Base-by-base conservation (phyloP, 2,329 filamentous ascomycete genomes). In the Aspergillus tanneri region DNA sequence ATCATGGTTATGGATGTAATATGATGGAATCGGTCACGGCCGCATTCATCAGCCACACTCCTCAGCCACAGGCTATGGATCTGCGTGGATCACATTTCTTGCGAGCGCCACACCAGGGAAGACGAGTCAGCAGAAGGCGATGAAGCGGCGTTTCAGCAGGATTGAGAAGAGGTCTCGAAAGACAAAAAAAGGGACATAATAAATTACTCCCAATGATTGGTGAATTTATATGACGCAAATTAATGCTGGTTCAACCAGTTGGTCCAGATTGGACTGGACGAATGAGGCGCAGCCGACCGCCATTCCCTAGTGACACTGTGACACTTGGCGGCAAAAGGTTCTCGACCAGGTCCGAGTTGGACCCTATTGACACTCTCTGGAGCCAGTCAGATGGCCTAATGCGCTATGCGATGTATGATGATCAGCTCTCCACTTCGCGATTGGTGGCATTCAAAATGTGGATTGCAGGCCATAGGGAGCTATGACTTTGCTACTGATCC, bases 201-300 rank as follows among this genome's bases (percentile, higher is more conserved):
- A 34, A 34, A 34, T 34, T 34, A 34, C 16, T 34, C 5, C 30
- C 30, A 4, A 37, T 38, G 24, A 36, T 45, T 35, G 27, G 43
- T 36, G n/a, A n/a, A n/a, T n/a, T n/a, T n/a, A n/a, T n/a, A n/a
- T n/a, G n/a, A n/a, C n/a, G n/a, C n/a, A n/a, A n/a, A n/a, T n/a
- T n/a, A n/a, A n/a, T n/a, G n/a, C n/a, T n/a, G n/a, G n/a, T n/a
- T n/a, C n/a, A n/a, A n/a, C n/a, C n/a, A n/a, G n/a, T n/a, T n/a
- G n/a, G n/a, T 34, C 30, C 11, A 18, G 30, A 34, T 16, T 34
- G 25, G 43, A 44, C 40, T 49, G 38, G 37, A 43, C 27, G 34
- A 44, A 41, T 11, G 47, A 41, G 47, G 47, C 47, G 47, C 47
- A 49, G 47, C 47, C 21, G 22, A 37, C 41, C 36, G 23, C 28